Base-by-base conservation (phyloP, 2,329 filamentous ascomycete species). In the Ascochyta fabae region DNA sequence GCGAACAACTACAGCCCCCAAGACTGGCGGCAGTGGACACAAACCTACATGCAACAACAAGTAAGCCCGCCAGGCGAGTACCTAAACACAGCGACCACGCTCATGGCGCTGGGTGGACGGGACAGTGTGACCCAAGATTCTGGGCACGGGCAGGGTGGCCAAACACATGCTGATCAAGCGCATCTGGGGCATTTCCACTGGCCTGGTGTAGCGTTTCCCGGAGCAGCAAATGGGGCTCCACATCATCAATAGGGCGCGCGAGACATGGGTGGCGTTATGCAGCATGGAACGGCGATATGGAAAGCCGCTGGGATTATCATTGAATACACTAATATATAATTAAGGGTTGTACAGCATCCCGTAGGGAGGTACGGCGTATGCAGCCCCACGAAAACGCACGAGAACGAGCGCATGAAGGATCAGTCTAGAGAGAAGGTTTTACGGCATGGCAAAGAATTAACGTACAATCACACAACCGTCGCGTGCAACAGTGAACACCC, bases 1-100 rank as follows among this genome's bases (percentile, higher is more conserved):
- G 53, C 65, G 33, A 71, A 73, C 42, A 65, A 56, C 8, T 67
- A 64, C 13, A 55, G 60, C n/a, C 62, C 66, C 5, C 66, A 65
- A 26, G 70, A 71, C 43, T 77, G 74, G 74, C 71, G 64, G 9
- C 68, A 74, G 42, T 76, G 72, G 71, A 67, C 69, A 26, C 62
- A 68, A 53, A 68, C 67, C 8, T 70, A 71, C 36, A 73, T 68
- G 59, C 64, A 72, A 50, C 65, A 65, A 27, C 65, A 63, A 35
- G 41, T 61, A 29, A 44, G 62, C 44, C 64, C 68, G 29, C 59
- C 67, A 13, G 65, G 68, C 29, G 72, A 75, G 24, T 75, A 73
- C 46, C 61, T 77, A n/a, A 74, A 74, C 53, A 73, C 71, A 23
- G 75, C 75, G 26, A 76, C 67, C 23, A 75, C 75, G 1, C 68